These are phyloP conservation scores for Cystobasidiaceae sp. DNA, from an alignment of 1,284 basidiomycete species.

Conservation along the genomic window DNA sequence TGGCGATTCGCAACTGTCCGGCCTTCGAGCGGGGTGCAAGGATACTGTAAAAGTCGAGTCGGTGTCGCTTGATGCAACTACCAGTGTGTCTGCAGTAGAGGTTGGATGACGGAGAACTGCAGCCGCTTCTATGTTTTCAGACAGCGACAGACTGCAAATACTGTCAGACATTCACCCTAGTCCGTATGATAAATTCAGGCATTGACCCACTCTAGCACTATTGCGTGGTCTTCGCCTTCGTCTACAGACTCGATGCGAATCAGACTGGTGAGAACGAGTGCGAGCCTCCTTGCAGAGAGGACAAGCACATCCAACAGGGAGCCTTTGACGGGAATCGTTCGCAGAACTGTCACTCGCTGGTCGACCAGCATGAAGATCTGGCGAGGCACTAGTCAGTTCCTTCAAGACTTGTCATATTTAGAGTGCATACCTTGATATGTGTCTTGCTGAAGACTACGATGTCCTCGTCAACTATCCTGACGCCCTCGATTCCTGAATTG, in stretches of 20 bases:
- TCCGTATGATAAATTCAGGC: neutral
- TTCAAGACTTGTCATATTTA: neutral
- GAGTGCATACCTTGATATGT: neutral
- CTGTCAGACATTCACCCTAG: neutral
- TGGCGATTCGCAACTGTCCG: neutral
- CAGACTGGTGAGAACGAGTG: conserved; percentile 5
- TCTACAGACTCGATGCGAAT: conserved; percentile 20
- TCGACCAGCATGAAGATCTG: conserved; percentile 23
- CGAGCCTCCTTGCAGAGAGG: conserved; percentile 4
- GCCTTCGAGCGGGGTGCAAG: conserved; percentile 1
- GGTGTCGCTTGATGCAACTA: conserved; percentile 2
- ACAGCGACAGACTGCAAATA: neutral
- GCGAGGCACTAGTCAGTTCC: neutral
- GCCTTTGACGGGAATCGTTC: neutral
- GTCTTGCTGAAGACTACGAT: conserved; percentile 14
- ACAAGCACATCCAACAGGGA: conserved; percentile 2
- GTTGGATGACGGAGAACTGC: conserved; percentile 12
- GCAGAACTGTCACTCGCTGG: neutral
- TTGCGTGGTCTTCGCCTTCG: neutral
- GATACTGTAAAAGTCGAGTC: neutral
- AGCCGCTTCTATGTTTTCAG: conserved; percentile 11
- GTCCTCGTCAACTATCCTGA: conserved; percentile 9
- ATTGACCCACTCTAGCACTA: conserved; percentile 20
- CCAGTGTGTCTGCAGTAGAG: conserved; percentile 8
- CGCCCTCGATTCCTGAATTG: neutral